Percentiles rank a stretch among this genome's conserved stretches.
Conservation (phyloP, 2,329 filamentous ascomycete species). For the Colletotrichum theobromicola region DNA sequence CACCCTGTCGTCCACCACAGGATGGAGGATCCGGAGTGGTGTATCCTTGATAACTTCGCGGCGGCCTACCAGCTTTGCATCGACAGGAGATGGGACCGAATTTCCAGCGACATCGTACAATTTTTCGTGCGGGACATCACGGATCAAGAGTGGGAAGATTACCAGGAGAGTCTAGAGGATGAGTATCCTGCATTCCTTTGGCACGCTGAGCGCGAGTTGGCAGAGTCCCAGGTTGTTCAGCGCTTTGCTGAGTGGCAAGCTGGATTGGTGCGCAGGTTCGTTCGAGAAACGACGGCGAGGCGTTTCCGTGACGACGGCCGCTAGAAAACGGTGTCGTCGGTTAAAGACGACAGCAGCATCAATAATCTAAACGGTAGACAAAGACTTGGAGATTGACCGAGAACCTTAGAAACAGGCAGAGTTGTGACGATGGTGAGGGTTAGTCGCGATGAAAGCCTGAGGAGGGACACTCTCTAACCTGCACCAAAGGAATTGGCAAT, state of each 20-base stretch:
- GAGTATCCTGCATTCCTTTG: not conserved
- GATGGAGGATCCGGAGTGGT: not conserved
- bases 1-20: not conserved
- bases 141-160: not conserved
- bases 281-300: not conserved
- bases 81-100: not conserved
- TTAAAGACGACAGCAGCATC: not conserved
- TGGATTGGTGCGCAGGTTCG: not conserved
- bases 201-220: not conserved
- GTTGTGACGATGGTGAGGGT: rapidly evolving
- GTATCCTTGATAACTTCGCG: not conserved
- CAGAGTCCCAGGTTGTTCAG: not conserved
- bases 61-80: not conserved
- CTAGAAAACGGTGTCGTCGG: not conserved
- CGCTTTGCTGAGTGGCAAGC: not conserved
- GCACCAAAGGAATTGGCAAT: not conserved
- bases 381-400: not conserved
- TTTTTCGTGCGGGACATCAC: not conserved
- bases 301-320: not conserved
- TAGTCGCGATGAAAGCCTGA: not conserved
- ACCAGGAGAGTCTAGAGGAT: not conserved
- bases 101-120: not conserved
- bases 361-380: not conserved
- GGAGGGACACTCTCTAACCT: rapidly evolving
- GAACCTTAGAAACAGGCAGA: not conserved